Base-by-base conservation (phyloP, 805 yeast species). In the Metschnikowia koreensis region DNA sequence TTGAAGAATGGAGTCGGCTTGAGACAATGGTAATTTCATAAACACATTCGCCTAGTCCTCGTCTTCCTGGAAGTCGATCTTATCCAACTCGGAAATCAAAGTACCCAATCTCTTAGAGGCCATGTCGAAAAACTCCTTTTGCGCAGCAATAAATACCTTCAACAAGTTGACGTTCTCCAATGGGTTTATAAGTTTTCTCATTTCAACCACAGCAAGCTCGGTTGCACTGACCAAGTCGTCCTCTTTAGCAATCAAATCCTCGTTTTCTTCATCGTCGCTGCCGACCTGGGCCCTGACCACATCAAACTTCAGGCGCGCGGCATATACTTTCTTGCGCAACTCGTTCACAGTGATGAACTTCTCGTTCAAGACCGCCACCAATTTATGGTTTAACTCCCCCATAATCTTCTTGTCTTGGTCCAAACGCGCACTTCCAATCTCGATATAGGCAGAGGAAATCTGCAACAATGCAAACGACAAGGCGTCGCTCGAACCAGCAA, bases 151-250 rank as follows among this genome's bases (percentile, higher is more conserved):
- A 60, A 86, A 82, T n/a, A 85, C 71, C 62, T 84, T 84, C 57
- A 88, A 73, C 59, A 88, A 70, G 52, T 80, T 77, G 44, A 87
- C 75, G 49, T 83, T 74, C 66, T 85, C 87, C 10, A 82, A 75
- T 26, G 92, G 89, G 55, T 79, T 81, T 58, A 88, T 81, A 50
- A 88, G 73, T 57, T 78, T 81, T 66, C 86, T 83, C 94, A 88
- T 87, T 48, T 83, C 82, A 60, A 82, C 81, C n/a, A 87, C 94
- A 0, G 96, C 94, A 28, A 78, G 72, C 51, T 87, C 86, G 4
- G 91, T 87, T 27, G 90, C 89, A 58, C 84, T 81, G 36, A 88
- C 94, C 57, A 88, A 80, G 55, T 86, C 93, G 64, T 88, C 96
- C 67, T 88, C 96, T 54, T 76, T 75, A 15, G 71, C 65, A 53